These are phyloP conservation scores for Corylus americana DNA, from an alignment of 306 rosid genomes.

Conservation along the genomic window DNA sequence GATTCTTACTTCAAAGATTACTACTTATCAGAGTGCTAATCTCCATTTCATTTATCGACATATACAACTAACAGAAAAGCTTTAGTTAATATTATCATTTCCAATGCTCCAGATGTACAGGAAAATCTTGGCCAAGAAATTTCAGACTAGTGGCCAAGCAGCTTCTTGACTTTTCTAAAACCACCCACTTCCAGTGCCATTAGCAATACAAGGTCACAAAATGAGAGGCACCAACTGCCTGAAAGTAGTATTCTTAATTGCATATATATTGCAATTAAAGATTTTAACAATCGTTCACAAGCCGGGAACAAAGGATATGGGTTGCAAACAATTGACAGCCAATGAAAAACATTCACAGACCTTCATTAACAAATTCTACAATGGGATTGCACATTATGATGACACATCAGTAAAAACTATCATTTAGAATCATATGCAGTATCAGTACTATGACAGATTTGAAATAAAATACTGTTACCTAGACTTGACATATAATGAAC, in stretches of 20 bases:
- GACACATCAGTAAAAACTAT: neutral
- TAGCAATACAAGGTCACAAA: neutral
- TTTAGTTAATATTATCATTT: neutral
- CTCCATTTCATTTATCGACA: slow-evolving; percentile 16
- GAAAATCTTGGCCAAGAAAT: neutral
- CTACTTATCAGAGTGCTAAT: neutral
- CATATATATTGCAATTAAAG: neutral
- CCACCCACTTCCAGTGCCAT: neutral
- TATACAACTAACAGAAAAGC: neutral
- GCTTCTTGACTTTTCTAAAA: neutral
- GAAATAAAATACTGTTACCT: neutral
- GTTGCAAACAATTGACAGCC: neutral
- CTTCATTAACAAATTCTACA: neutral
- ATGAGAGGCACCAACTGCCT: neutral
- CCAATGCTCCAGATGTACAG: neutral
- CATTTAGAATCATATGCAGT: neutral
- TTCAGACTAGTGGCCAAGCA: neutral
- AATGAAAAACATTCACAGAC: neutral
- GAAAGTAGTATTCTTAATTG: neutral
- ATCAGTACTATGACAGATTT: neutral
- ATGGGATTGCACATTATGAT: neutral
- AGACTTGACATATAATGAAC: neutral
- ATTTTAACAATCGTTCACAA: neutral
- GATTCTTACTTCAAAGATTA: neutral
- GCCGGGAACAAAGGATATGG: neutral